Evolutionary conservation across 1,139 yeast species (phyloP).

Genomic region (Nakaseomyces kungkrabaensis): DNA sequence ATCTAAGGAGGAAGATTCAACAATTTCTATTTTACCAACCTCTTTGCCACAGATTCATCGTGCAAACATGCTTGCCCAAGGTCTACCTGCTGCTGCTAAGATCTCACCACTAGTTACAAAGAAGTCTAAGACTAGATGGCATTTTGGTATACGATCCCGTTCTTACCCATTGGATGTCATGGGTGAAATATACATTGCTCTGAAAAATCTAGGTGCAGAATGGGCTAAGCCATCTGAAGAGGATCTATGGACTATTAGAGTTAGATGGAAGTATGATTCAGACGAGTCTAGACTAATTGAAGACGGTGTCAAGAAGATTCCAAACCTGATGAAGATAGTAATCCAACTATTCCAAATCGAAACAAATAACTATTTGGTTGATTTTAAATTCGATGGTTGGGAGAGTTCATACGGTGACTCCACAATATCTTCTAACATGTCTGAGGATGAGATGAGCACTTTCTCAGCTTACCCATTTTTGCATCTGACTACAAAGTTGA

Average conservation of each 20-base stretch:
- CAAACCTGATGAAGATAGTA: conserved; percentile 93
- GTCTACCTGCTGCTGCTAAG: conserved; percentile 40
- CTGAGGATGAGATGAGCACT: conserved; percentile 65
- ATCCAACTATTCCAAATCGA: conserved; percentile 92
- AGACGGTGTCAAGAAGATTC: conserved; percentile 29
- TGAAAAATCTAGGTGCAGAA: conserved; percentile 89
- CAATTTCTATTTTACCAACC: conserved; percentile 87
- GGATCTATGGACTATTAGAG: conserved; percentile 93
- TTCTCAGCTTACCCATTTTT: conserved; percentile 92
- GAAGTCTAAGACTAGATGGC: conserved; percentile 95
- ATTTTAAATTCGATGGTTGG: conserved; percentile 98
- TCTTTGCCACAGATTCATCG: conserved; percentile 91
- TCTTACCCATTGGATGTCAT: conserved; percentile 95
- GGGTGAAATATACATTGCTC: conserved; percentile 96
- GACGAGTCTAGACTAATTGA: conserved; percentile 9
- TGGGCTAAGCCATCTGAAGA: conserved; percentile 93
- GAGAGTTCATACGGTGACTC: conserved; percentile 38
- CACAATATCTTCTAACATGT: conserved; percentile 25
- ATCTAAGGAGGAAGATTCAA: conserved; percentile 33
- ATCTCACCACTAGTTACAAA: conserved; percentile 69
- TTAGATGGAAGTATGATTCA: conserved; percentile 39
- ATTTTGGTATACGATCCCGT: conserved; percentile 92
- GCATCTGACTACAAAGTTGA: conserved; percentile 82
- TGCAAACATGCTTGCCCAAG: conserved; percentile 74
- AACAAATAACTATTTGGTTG: conserved; percentile 90